Base-by-base conservation (phyloP, 179 eudicot species). In the Actinidia chinensis region DNA sequence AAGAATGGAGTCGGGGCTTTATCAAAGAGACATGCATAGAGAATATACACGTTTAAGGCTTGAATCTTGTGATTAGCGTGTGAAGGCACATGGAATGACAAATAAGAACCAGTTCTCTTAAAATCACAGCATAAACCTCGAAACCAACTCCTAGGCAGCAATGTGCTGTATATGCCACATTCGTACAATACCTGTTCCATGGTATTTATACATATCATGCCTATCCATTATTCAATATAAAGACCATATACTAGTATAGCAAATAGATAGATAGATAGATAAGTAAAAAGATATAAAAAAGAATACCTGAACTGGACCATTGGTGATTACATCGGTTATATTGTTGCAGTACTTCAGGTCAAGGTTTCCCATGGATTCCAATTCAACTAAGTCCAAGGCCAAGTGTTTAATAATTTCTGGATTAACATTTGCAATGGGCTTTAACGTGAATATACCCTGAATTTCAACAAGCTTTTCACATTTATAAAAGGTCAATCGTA, bases 101-200 rank as follows among this genome's bases (percentile, higher is more conserved):
- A 28, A 28, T 2, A 2, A 28, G 33, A 28, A 28, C 33, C 33
- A 28, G 33, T 28, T 28, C 33, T 28, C 33, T 28, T 28, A 28
- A 28, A 28, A 28, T 28, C 33, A 2, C 33, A 28, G 33, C 33
- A 69, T 67, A 42, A 78, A 36, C 9, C 28, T 13, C 75, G 75
- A 18, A 68, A 23, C 17, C 22, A 42, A 23, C 67, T 50, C 11
- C 80, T 67, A 54, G 74, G 65, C 42, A 78, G 68, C 56, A 75
- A 75, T 28, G n/a, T 61, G 78, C 58, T 78, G 66, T 52, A 15
- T 68, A 78, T 69, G 42, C 56, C 61, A 68, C 52, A 78, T 55
- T 68, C 74, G 43, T 22, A 54, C 14, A 78, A 43, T 18, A 65
- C 75, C 80, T 78, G 67, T 25, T 15, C 22, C 75, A 78, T 43